Evolutionary conservation across 768 basidiomycete species (phyloP), one percentile per base, ranked within the genome.

Genomic region (Tephrocybe sp.): DNA sequence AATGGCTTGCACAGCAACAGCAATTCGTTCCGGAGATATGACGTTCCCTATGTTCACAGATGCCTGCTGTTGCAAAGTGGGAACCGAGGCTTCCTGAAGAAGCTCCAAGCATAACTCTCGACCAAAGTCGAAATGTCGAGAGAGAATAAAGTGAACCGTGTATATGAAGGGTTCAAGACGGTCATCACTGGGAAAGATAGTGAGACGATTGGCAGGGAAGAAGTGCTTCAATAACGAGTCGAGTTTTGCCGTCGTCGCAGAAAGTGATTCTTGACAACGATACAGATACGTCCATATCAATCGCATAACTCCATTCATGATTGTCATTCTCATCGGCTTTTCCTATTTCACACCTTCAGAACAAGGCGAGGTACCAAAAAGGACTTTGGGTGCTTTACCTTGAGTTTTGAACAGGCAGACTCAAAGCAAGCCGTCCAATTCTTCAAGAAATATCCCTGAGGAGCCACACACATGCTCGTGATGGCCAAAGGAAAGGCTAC

Each of bases 231-330:
- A 62, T 34, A 95, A 61, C 0, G 68, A 70, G 54, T 97, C 93
- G 35, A 98, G 68, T 61, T 87, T 92, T 23, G 82, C 70, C n/a
- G 84, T 82, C n/a, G 83, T 84, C 2, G 89, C 86, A 0, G 93
- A 89, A 1, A 82, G 72, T 5, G 88, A 78, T 66, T 98, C 95
- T 56, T 87, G 84, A 62, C 92, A 95, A 13, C 95, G 86, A 63
- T 92, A 95, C n/a, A 97, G 74, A 66, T 97, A 98, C 2, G 93
- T 91, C 95, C 94, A 98, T 31, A 94, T 70, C 36, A 97, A 68
- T 8, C 95, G 84, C 55, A 92, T 64, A 49, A 89, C 80, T 11
- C 90, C 89, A 57, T 94, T 95, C 71, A 95, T 74, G 17, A 91
- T 78, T 2, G 82, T 76, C 0, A 80, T 71, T 11, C 92, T 82